Percentiles rank a stretch among this genome's conserved stretches.
Evolutionary conservation across 768 basidiomycete species (phyloP).

Genomic region (Boletellus emodensis): DNA sequence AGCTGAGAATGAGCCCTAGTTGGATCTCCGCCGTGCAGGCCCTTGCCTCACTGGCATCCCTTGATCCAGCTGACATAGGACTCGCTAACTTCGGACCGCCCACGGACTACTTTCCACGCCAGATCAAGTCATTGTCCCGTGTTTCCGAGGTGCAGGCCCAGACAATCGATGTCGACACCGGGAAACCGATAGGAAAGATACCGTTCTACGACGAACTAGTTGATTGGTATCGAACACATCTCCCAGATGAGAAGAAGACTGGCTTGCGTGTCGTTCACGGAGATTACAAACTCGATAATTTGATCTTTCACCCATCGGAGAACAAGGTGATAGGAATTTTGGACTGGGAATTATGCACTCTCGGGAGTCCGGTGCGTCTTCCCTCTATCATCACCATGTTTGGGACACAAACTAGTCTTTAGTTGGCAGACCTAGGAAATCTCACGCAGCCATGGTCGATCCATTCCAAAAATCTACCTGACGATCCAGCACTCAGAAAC

Average conservation of each 20-base stretch:
- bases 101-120: slow-evolving; percentile 86
- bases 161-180: slow-evolving; percentile 62
- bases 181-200: slow-evolving; percentile 59
- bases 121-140: slow-evolving; percentile 83
- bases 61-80: slow-evolving; percentile 63
- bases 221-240: slow-evolving; percentile 67
- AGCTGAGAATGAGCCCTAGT: slow-evolving; percentile 35
- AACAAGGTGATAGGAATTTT: slow-evolving; percentile 91
- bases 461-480: slow-evolving; percentile 39
- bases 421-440: slow-evolving; percentile 89
- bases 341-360: slow-evolving; percentile 96
- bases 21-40: slow-evolving; percentile 76
- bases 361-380: slow-evolving; percentile 77
- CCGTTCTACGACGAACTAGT: slow-evolving; percentile 71
- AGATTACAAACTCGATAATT: slow-evolving; percentile 97
- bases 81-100: slow-evolving; percentile 68
- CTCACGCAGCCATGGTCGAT: slow-evolving; percentile 82
- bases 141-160: slow-evolving; percentile 78
- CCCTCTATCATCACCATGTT: neutral
- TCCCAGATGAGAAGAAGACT: slow-evolving; percentile 73
- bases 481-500: slow-evolving; percentile 12
- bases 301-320: slow-evolving; percentile 91
- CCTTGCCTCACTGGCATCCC: slow-evolving; percentile 62
- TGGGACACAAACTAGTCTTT: neutral
- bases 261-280: slow-evolving; percentile 92